Base-by-base conservation (phyloP, 495 filamentous ascomycete species). In the Penicillium desertorum region DNA sequence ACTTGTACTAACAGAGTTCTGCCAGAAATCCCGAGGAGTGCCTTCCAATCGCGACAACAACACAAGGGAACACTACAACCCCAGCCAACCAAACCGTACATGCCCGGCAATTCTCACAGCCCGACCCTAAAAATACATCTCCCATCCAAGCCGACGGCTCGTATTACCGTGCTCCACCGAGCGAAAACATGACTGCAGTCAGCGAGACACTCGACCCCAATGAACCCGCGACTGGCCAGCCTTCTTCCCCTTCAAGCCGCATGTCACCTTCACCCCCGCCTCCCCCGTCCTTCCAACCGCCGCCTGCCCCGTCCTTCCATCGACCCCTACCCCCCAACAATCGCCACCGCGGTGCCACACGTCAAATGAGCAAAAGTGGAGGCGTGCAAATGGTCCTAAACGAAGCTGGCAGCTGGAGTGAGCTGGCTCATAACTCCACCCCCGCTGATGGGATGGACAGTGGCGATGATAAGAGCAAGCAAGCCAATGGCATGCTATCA, bases 341-440 rank as follows among this genome's bases (percentile, higher is more conserved):
- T 16, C 71, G 65, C 5, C 69, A 62, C 3, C 67, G 66, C 20
- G 73, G 72, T 32, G 71, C 75, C 19, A 73, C 72, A 6, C 73
- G 79, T 4, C 90, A 90, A 49, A 83, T 84, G 37, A 89, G 86
- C 43, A 88, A 88, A 57, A 83, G 88, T 11, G 93, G 94, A 53
- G 94, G 94, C 8, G 81, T 96, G 56, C 92, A 96, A 64, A 88
- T 97, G 62, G 91, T 93, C 4, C 81, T 97, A 11, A 91, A 94
- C 65, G 92, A 91, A 66, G 82, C 83, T 5, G 91, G 92, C 41
- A 90, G 86, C 62, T 96, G 93, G 94, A 90, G 86, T 43, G 88
- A 96, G 51, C 79, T 97, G 62, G 90, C 90, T 11, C 86, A 90
- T 56, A 90, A 87, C 62, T 77, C 85, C n/a, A 88, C 86, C 42